Evolutionary conservation across 2,329 filamentous ascomycete species (phyloP).

Genomic region (Claviceps sorghi): DNA sequence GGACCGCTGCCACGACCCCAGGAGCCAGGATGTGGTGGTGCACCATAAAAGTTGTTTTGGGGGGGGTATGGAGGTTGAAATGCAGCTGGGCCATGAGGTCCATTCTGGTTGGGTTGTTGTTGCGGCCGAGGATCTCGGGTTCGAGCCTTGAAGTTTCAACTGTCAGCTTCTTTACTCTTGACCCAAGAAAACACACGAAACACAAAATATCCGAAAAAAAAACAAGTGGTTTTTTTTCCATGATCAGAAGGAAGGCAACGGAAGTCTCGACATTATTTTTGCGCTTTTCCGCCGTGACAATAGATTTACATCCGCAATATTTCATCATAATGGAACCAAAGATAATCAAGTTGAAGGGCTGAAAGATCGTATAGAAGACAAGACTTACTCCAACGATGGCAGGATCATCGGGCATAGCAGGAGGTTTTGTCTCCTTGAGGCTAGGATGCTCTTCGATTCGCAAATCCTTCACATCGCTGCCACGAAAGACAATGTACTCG

Average conservation of each 20-base stretch:
- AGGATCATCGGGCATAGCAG: slow-evolving; percentile 79
- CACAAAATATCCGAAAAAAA: not conserved
- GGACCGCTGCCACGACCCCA: slow-evolving; percentile 39
- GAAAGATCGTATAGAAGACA: not conserved
- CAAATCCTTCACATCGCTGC: slow-evolving; percentile 96
- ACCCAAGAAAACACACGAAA: not conserved
- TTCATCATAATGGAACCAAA: slow-evolving; percentile 59
- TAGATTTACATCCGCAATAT: slow-evolving; percentile 90
- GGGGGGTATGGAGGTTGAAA: slow-evolving; percentile 30
- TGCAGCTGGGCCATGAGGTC: slow-evolving; percentile 17
- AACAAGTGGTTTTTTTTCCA: slow-evolving; percentile 3
- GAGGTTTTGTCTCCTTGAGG: slow-evolving; percentile 59
- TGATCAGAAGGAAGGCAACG: slow-evolving; percentile 99
- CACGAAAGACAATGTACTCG: slow-evolving; percentile 97
- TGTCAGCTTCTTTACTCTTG: slow-evolving; percentile 10
- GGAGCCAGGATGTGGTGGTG: slow-evolving; percentile 35
- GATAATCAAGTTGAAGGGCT: slow-evolving; percentile 5
- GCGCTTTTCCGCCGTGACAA: slow-evolving; percentile 76
- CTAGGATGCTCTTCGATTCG: slow-evolving; percentile 75
- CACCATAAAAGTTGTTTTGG: slow-evolving; percentile 33
- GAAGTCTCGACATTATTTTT: slow-evolving; percentile 94
- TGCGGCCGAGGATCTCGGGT: slow-evolving; percentile 22
- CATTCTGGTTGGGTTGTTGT: slow-evolving; percentile 16
- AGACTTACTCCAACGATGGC: slow-evolving; percentile 90
- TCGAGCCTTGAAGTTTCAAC: slow-evolving; percentile 22